phyloP scores from a whole-genome alignment of 352 stramenopile genomes.

The Thraustochytrium striatum region DNA sequence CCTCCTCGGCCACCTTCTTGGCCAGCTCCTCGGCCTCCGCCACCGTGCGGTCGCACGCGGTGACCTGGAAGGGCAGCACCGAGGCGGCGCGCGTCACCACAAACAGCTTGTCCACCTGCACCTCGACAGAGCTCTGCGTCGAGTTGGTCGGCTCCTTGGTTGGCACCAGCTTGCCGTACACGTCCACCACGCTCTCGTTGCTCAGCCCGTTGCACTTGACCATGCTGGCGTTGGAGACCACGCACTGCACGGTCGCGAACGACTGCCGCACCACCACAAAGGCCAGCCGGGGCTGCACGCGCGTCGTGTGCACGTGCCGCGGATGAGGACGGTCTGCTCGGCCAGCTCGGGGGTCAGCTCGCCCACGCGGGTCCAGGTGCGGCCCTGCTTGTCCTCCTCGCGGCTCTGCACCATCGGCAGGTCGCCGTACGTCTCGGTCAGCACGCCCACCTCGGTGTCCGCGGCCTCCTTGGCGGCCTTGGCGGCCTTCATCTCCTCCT shows the following conservation, averaged over 20 bases:
- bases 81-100: conserved; percentile 85
- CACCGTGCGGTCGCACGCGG: conserved; percentile 86
- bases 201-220: conserved; percentile 35
- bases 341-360: conserved; percentile 71
- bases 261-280: conserved; percentile 95
- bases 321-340: conserved; percentile 85
- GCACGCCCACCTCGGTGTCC: conserved; percentile 57
- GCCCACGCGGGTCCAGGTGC: conserved; percentile 63
- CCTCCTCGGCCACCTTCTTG: conserved; percentile 67
- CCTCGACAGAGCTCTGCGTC: conserved; percentile 72
- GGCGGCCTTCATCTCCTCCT: conserved; percentile 55
- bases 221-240: conserved; percentile 62
- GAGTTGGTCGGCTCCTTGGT: background rate
- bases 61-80: conserved; percentile 85
- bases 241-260: conserved; percentile 90
- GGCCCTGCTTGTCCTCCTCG: conserved; percentile 69
- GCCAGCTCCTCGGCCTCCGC: conserved; percentile 70
- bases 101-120: conserved; percentile 88
- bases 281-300: conserved; percentile 80
- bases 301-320: conserved; percentile 89
- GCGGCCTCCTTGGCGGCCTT: conserved; percentile 63
- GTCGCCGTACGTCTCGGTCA: conserved; percentile 69
- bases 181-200: conserved; percentile 26
- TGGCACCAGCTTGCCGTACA: conserved; percentile 17
- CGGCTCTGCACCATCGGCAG: conserved; percentile 75